These are phyloP conservation scores for Candida insectalens DNA, from an alignment of 805 yeast genomes.

Conservation along the genomic window DNA sequence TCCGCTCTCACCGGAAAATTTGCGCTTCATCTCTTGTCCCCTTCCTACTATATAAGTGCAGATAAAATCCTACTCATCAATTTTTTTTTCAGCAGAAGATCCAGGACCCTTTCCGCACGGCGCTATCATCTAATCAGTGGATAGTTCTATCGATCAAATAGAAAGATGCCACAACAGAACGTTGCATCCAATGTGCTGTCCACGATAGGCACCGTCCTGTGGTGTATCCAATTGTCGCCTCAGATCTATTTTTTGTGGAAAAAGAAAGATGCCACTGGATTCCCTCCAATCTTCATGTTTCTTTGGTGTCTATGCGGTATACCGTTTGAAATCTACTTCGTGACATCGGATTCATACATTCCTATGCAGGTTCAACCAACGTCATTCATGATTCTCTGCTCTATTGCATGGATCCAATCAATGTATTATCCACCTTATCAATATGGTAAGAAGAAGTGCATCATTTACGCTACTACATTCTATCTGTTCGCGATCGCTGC, in stretches of 20 bases:
- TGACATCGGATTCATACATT: constrained; percentile 57
- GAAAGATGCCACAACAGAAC: too few relatives aligned
- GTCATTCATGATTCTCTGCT: constrained; percentile 61
- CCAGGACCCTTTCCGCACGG: too few relatives aligned
- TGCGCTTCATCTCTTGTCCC: too few relatives aligned
- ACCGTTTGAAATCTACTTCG: constrained; percentile 81
- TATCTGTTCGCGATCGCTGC: constrained; percentile 40
- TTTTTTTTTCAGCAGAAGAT: too few relatives aligned
- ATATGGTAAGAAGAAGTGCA: constrained; percentile 26
- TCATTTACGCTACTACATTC: constrained; percentile 27
- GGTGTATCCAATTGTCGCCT: constrained; percentile 91
- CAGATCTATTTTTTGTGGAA: constrained; percentile 57
- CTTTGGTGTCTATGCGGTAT: constrained; percentile 74
- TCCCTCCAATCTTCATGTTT: constrained; percentile 86
- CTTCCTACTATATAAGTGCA: too few relatives aligned
- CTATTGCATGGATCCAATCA: constrained; percentile 58
- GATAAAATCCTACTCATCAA: too few relatives aligned
- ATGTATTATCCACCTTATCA: constrained; percentile 61
- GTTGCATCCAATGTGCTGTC: constrained; percentile 76
- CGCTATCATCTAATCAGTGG: too few relatives aligned
- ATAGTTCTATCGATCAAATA: too few relatives aligned
- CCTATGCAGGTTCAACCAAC: constrained; percentile 86
- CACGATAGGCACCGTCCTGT: constrained; percentile 81
- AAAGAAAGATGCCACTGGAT: constrained; percentile 74
- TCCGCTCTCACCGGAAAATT: too few relatives aligned